Evolutionary conservation across 257 asterid genomes (phyloP), one percentile per base, ranked within the genome.

Genomic region (Leonotis leonurus): DNA sequence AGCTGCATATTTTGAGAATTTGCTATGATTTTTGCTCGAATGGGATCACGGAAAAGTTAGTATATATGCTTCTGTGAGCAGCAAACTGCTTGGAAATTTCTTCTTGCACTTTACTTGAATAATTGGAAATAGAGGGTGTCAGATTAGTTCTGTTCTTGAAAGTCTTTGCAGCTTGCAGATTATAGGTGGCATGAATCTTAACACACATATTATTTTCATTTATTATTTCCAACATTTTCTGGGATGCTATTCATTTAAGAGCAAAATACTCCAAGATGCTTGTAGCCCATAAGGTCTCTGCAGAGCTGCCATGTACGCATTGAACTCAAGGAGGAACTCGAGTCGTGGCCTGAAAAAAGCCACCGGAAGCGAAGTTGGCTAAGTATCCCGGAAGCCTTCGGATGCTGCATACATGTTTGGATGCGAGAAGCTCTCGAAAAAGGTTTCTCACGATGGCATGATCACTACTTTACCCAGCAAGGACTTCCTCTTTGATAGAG

Each of bases 241-340:
- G 18, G 97, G 97, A 18, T 73, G 79, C 57, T 90, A 87, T 59
- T 48, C 77, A 20, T 90, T 90, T 71, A 87, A 85, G 79, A 90
- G 97, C 89, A 90, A 90, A 78, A 87, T 94, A 0, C 87, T 83
- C 43, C 90, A 77, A 60, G 97, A 90, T 13, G 96, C 80, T 57
- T 85, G n/a, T 20, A 90, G 97, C 52, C 96, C 96, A 40, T 95
- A 85, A 78, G 97, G 97, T 56, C 59, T 96, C 53, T 87, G 97
- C 70, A 83, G 72, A 79, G 97, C 97, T 6, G 80, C 94, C 40
- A 82, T 90, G 96, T 90, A 80, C 39, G 89, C 95, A 56, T 74
- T 90, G 78, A 83, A 77, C 4, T 90, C 68, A 86, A 68, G 72
- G 91, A 87, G 63, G 98, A 90, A 56, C 89, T 90, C 3, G 90